Conservation (phyloP, 805 yeast species). For the Cyberlindnera maclurae region DNA sequence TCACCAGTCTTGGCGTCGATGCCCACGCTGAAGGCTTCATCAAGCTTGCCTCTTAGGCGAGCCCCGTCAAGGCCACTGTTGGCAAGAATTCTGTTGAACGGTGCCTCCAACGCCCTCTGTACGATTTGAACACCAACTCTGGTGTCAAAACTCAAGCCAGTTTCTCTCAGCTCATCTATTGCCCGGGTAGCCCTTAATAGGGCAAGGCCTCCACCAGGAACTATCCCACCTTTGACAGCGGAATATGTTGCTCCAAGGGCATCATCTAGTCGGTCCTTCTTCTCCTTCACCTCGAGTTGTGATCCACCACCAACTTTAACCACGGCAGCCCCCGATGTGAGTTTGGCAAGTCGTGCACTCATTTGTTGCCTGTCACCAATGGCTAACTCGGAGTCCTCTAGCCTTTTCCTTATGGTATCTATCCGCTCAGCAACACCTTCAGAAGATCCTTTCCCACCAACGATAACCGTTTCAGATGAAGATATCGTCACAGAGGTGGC, state of each 20-base stretch:
- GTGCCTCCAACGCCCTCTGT: conserved; percentile 86
- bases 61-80: conserved; percentile 94
- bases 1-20: conserved; percentile 90
- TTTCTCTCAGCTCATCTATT: conserved; percentile 47
- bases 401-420: conserved; percentile 84
- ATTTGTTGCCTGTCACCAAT: conserved; percentile 90
- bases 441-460: conserved; percentile 88
- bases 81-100: conserved; percentile 91
- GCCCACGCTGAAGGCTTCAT: conserved; percentile 69
- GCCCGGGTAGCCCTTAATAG: conserved; percentile 82
- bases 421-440: conserved; percentile 77
- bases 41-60: conserved; percentile 50
- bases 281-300: conserved; percentile 97
- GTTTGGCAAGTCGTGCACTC: conserved; percentile 94
- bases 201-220: conserved; percentile 99
- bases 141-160: conserved; percentile 68
- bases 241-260: conserved; percentile 98
- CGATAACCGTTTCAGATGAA: conserved; percentile 89
- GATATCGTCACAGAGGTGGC: conserved; percentile 89
- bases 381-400: conserved; percentile 60
- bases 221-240: conserved; percentile 96
- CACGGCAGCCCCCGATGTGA: conserved; percentile 98
- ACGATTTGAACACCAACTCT: conserved; percentile 93
- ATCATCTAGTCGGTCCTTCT: conserved; percentile 98
- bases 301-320: conserved; percentile 95